Evolutionary conservation across 495 filamentous ascomycete species (phyloP).

Genomic region (Tirmania nivea): DNA sequence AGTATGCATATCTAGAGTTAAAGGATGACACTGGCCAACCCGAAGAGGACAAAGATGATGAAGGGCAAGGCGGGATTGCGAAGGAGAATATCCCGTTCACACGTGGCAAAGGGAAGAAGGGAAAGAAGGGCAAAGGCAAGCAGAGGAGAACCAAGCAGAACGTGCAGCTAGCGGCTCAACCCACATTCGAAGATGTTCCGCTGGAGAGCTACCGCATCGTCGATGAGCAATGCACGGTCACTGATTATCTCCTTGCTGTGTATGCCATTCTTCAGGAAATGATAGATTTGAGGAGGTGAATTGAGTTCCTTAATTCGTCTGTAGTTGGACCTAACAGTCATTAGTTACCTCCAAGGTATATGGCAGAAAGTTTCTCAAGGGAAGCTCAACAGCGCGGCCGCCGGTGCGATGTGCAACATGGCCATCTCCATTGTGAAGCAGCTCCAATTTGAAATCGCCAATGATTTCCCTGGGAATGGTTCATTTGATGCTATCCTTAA

Average conservation of each 20-base stretch:
- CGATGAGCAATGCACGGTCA: conserved; percentile 14
- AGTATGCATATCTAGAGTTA: conserved; percentile 18
- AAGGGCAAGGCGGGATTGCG: conserved; percentile 1
- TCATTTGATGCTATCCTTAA: conserved; percentile 23
- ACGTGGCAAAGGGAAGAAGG: conserved; percentile 18
- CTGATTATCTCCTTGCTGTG: conserved; percentile 25
- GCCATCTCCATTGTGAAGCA: conserved; percentile 24
- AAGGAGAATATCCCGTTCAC: conserved; percentile 1
- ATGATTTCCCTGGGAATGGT: conserved; percentile 25
- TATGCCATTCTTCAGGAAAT: conserved; percentile 19
- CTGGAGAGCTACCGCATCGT: conserved; percentile 29
- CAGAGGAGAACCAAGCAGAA: conserved; percentile 16
- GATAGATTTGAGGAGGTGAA: conserved; percentile 1
- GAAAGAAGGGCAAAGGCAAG: conserved; percentile 22
- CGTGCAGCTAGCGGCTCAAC: conserved; percentile 1
- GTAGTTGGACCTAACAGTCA: too few species aligned
- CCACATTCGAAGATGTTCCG: conserved; percentile 16
- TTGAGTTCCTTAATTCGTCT: too few species aligned
- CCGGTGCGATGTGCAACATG: conserved; percentile 24
- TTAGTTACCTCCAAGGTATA: conserved; percentile 20
- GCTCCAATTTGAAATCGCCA: conserved; percentile 20
- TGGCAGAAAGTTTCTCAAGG: conserved; percentile 28
- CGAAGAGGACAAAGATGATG: conserved; percentile 7
- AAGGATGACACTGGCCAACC: conserved; percentile 5
- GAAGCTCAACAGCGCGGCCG: conserved; percentile 26